Conservation (phyloP, 1,284 basidiomycete genomes). For the Meripilus lineatus region DNA sequence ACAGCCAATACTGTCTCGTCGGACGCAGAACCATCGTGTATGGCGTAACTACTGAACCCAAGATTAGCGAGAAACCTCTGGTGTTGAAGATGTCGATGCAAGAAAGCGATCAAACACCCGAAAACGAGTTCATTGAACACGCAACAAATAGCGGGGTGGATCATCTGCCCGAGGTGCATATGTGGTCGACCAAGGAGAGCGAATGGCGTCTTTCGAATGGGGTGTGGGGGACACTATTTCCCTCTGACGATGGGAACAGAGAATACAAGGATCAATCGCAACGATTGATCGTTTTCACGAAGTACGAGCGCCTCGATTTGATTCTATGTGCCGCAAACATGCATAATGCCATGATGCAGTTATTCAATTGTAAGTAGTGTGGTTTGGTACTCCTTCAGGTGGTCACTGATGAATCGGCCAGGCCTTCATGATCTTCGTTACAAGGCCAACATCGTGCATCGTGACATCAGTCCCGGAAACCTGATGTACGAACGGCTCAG, state of each 20-base stretch:
- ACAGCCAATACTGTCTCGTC: no score
- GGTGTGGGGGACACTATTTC: background rate
- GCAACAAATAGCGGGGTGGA: background rate
- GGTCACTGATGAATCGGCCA: no score
- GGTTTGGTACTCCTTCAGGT: no score
- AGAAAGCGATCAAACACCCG: background rate
- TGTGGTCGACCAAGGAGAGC: background rate
- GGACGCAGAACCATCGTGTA: slow-evolving; percentile 6
- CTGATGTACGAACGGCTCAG: slow-evolving; percentile 9
- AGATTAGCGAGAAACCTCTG: background rate
- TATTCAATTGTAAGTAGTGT: slow-evolving; percentile 12
- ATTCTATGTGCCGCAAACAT: slow-evolving; percentile 5
- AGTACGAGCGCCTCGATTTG: slow-evolving; percentile 4
- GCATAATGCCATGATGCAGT: slow-evolving; percentile 4
- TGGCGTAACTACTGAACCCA: background rate
- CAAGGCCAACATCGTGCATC: slow-evolving; percentile 9
- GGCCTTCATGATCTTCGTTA: no score
- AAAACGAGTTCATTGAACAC: background rate
- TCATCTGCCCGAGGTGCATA: slow-evolving; percentile 7
- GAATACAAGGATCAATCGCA: slow-evolving; percentile 5
- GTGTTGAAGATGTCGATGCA: slow-evolving; percentile 6
- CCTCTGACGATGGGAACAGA: background rate
- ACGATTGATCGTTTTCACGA: slow-evolving; percentile 6
- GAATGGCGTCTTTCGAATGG: background rate
- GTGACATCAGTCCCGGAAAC: slow-evolving; percentile 12